Percentiles rank a stretch among this genome's conserved stretches.
Evolutionary conservation across 768 basidiomycete genomes (phyloP).

Genomic region (Lactarius trivialis): DNA sequence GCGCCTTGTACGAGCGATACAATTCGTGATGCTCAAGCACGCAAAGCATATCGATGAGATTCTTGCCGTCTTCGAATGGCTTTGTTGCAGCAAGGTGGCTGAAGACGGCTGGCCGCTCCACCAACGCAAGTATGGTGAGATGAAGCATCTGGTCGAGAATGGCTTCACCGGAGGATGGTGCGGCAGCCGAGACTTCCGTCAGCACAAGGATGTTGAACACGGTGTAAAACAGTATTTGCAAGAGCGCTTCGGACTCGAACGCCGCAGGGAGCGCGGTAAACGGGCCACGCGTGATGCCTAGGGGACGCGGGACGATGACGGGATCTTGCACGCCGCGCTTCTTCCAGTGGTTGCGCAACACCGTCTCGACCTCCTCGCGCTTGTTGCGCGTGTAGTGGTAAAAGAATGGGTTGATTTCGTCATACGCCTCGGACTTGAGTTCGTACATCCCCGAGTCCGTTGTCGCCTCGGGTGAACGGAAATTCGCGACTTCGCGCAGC

Average conservation of each 20-base stretch:
- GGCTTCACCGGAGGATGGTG: conserved; percentile 77
- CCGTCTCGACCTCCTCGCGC: conserved; percentile 81
- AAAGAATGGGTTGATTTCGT: conserved; percentile 92
- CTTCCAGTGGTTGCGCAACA: conserved; percentile 59
- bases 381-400: conserved; percentile 93
- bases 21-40: conserved; percentile 70
- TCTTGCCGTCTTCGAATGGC: conserved; percentile 52
- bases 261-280: conserved; percentile 58
- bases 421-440: conserved; percentile 73
- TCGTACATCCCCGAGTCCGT: conserved; percentile 84
- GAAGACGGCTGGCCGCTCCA: conserved; percentile 62
- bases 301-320: conserved; percentile 68
- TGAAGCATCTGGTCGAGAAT: conserved; percentile 86
- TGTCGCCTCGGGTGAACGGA: conserved; percentile 71
- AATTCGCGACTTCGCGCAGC: conserved; percentile 70
- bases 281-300: conserved; percentile 59
- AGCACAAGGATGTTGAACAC: conserved; percentile 66
- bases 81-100: conserved; percentile 49
- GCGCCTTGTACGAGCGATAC: conserved; percentile 58
- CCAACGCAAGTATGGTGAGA: conserved; percentile 76
- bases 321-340: conserved; percentile 59
- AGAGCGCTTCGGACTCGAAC: conserved; percentile 63
- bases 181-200: conserved; percentile 50
- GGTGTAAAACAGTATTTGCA: conserved; percentile 80
- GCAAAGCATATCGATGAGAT: conserved; percentile 66